Base-by-base conservation (phyloP, 176 grass and related monocot species). In the Paspalum notatum region DNA sequence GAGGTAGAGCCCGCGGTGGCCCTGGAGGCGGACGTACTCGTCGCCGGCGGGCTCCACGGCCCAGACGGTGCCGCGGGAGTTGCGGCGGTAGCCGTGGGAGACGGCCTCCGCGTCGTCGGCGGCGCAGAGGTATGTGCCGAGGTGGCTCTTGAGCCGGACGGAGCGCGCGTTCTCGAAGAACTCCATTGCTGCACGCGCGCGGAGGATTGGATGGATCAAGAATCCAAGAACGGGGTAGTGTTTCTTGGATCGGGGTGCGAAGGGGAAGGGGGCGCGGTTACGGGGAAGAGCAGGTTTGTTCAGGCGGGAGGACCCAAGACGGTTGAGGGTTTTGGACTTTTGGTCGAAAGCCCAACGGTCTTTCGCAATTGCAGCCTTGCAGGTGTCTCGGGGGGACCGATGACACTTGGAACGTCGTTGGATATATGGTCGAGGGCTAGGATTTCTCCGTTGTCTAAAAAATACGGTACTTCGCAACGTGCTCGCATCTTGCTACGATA, bases 111-210 rank as follows among this genome's bases (percentile, higher is more conserved):
- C 58, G 68, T 63, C 48, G 71, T 62, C 82, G 58, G 71, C 82
- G 39, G 77, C 72, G 87, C 77, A 85, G 71, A 85, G 87, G 82
- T 89, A 89, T 56, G 87, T 81, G 77, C 87, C 87, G 55, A 89
- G 71, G 77, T 89, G 77, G 71, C 87, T 89, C 71, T 45, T 77
- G 56, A 89, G 77, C 48, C 87, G 71, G 55, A 89, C 71, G 47
- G 24, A 66, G 0, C 64, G 55, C 26, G 57, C 77, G 46, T 62
- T 73, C 71, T 85, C 78, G 46, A 89, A 85, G 25, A 81, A 27
- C 64, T 89, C 77, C 87, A 89, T 81, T 75, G 71, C 40, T 62
- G 78, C 62, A 5, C 18, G 70, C 9, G 7, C n/a, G 75, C 1
- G 4, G 74, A 32, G 32, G 32, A 32, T n/a, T 66, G 24, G 71